Evolutionary conservation across 2,329 filamentous ascomycete species (phyloP), one percentile per base, ranked within the genome.

Genomic region (Cercospora sp.): DNA sequence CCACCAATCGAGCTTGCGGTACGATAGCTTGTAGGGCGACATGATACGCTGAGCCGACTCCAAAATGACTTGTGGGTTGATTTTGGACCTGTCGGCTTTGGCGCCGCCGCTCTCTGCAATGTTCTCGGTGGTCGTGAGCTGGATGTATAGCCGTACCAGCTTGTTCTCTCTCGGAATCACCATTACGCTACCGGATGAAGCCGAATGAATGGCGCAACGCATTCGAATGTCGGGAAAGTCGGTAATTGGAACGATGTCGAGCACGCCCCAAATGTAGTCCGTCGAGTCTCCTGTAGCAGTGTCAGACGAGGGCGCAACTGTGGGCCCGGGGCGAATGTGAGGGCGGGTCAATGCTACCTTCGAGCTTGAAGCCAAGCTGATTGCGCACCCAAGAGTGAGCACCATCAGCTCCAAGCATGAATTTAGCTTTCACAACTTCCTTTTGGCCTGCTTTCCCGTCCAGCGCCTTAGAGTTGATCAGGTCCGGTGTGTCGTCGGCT

Each of bases 181-280:
- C 89, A 93, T 91, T 74, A 93, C 88, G 9, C 89, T 91, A 1
- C 90, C 90, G 64, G 89, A 82, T 10, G 68, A 69, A 7, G 58
- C 58, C 16, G 89, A 91, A 77, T 92, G 90, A 69, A 93, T 91
- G 0, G 89, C 91, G 74, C 89, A 91, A 82, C 91, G 90, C 85
- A 90, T 90, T 84, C 91, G 90, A 75, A 93, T 92, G 75, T 93
- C 66, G 12, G 65, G 62, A 28, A 61, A 61, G 34, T 61, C 59
- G 24, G 74, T 77, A 45, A 74, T 69, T 5, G 72, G 70, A 6
- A 76, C 63, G 32, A 75, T 69, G 66, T 78, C 76, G 26, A 76
- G 43, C 34, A 78, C 75, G 9, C 77, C 77, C 75, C 74, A 78
- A 32, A 74, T 72, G 28, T 70, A 70, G 53, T 77, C 74, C 3